A percentile compares a stretch with the other conserved stretches of the same genome.
Evolutionary conservation across 495 filamentous ascomycete species (phyloP).

Genomic region (Trichoderma parareesei): DNA sequence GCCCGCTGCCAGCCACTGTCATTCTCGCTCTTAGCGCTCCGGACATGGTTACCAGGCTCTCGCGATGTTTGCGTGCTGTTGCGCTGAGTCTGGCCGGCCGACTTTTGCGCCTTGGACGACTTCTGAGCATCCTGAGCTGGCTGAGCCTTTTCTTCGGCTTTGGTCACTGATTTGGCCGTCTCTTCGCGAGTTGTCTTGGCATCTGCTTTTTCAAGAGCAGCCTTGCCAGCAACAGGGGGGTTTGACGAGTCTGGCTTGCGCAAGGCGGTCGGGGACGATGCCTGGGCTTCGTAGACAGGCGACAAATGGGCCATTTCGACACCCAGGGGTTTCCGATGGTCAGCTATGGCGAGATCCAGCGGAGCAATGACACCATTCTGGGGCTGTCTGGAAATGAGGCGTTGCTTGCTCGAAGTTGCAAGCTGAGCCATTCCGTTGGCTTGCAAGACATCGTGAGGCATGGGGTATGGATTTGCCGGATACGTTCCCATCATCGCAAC

Average conservation of each 20-base stretch:
- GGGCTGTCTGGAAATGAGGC: conserved; percentile 24
- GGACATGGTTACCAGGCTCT: conserved; percentile 41
- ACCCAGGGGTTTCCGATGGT: conserved; percentile 18
- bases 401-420: conserved; percentile 14
- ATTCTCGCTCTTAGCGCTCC: conserved; percentile 42
- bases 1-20: conserved; percentile 40
- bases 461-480: conserved; percentile 12
- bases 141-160: neutral
- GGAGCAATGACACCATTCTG: conserved; percentile 35
- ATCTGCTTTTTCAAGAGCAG: neutral
- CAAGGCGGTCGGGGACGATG: conserved; percentile 39
- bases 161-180: neutral
- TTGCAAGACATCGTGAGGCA: conserved; percentile 2
- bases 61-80: conserved; percentile 24
- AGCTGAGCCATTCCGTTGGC: conserved; percentile 16
- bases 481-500: conserved; percentile 19
- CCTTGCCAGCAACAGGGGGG: conserved; percentile 9
- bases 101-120: conserved; percentile 19
- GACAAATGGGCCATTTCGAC: conserved; percentile 42
- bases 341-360: conserved; percentile 36
- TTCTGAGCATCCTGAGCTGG: conserved; percentile 15
- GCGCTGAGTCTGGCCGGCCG: conserved; percentile 22
- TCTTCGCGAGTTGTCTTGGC: neutral
- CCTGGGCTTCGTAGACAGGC: conserved; percentile 46
- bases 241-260: conserved; percentile 29